Percentiles rank a stretch among this genome's conserved stretches.
Evolutionary conservation across 2,329 filamentous ascomycete genomes (phyloP).

Genomic region (Neonectria magnoliae): DNA sequence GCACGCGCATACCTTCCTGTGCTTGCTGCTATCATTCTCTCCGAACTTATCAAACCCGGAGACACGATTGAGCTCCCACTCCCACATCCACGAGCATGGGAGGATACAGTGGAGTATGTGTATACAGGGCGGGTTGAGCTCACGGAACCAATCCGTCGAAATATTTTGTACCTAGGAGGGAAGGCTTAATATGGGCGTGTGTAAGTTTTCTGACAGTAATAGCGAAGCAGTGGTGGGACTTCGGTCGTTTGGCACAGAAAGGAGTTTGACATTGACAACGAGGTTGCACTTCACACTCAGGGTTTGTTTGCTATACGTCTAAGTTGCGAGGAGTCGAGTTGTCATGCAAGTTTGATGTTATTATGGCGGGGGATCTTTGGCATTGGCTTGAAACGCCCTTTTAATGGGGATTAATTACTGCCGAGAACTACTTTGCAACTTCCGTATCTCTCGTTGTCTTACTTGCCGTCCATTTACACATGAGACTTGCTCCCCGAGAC

Average conservation of each 20-base stretch:
- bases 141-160: constrained; percentile 59
- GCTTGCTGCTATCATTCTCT: constrained; percentile 64
- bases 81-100: constrained; percentile 66
- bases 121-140: constrained; percentile 61
- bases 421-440: background rate
- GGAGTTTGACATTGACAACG: background rate
- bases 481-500: background rate
- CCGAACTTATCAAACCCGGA: constrained; percentile 60
- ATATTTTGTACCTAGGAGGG: constrained; percentile 66
- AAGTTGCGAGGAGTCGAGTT: background rate
- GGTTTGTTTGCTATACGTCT: background rate
- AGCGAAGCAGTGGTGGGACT: background rate
- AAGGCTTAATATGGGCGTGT: constrained; percentile 46
- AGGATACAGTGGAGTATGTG: constrained; percentile 63
- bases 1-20: constrained; percentile 58
- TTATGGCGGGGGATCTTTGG: background rate
- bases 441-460: background rate
- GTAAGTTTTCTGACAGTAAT: no score
- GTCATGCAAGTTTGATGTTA: background rate
- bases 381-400: background rate
- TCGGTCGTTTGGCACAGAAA: background rate
- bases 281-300: background rate
- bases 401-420: background rate
- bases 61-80: constrained; percentile 68
- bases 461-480: background rate